Evolutionary conservation across 352 stramenopile genomes (phyloP).

Genomic region (Phytophthora parvispora): DNA sequence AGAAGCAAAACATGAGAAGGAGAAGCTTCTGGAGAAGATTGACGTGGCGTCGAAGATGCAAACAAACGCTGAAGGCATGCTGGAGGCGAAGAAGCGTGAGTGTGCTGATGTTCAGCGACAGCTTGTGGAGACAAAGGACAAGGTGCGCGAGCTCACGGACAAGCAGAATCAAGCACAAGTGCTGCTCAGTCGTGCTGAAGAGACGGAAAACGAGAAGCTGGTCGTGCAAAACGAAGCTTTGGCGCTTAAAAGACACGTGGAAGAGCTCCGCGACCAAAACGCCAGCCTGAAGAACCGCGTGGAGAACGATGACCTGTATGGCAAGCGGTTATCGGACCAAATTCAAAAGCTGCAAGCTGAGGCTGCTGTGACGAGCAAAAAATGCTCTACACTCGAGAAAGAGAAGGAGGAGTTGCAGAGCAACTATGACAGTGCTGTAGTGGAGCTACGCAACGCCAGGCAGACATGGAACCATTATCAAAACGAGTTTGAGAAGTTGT

Average conservation of each 20-base stretch:
- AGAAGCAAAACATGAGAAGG: slow-evolving; percentile 50
- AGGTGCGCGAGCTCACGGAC: slow-evolving; percentile 51
- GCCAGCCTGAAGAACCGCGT: slow-evolving; percentile 61
- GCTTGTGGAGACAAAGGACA: slow-evolving; percentile 57
- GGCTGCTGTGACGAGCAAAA: slow-evolving; percentile 37
- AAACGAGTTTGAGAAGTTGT: slow-evolving; percentile 79
- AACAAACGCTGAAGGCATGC: slow-evolving; percentile 47
- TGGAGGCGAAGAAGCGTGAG: slow-evolving; percentile 71
- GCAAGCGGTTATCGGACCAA: slow-evolving; percentile 62
- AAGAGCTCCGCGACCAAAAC: slow-evolving; percentile 79
- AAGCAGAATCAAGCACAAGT: slow-evolving; percentile 50
- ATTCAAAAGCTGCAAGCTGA: slow-evolving; percentile 62
- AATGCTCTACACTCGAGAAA: slow-evolving; percentile 52
- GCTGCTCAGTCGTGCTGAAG: slow-evolving; percentile 55
- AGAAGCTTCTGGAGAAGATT: slow-evolving; percentile 55
- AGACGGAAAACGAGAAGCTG: slow-evolving; percentile 76
- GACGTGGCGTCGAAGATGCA: slow-evolving; percentile 48
- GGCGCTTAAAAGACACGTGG: slow-evolving; percentile 59
- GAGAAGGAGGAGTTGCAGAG: slow-evolving; percentile 60
- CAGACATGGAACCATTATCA: slow-evolving; percentile 78
- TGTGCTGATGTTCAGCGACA: slow-evolving; percentile 48
- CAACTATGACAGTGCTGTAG: slow-evolving; percentile 62
- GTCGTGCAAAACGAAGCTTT: slow-evolving; percentile 71
- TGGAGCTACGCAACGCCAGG: slow-evolving; percentile 67
- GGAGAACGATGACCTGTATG: slow-evolving; percentile 55